Conservation (phyloP, 805 yeast species). For the Ogataea populi-albae region DNA sequence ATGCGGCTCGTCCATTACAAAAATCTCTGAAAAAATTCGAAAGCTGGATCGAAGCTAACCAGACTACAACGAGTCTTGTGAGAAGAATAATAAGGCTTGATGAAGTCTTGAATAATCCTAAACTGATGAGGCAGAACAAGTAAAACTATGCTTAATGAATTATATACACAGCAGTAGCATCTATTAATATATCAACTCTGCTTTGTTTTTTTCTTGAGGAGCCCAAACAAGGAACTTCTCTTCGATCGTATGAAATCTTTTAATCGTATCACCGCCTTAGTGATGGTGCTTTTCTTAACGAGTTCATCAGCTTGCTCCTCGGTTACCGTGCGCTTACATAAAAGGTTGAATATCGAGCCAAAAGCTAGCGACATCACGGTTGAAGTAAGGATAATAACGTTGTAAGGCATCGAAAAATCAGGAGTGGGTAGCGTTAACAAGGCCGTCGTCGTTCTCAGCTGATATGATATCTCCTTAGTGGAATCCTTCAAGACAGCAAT, state of each 20-base stretch:
- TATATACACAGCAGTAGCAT: no score
- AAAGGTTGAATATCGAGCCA: constrained; percentile 78
- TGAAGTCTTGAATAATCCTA: constrained; percentile 10
- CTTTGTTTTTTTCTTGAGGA: constrained; percentile 1
- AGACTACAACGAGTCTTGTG: constrained; percentile 9
- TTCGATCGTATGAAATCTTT: constrained; percentile 3
- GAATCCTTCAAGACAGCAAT: constrained; percentile 47
- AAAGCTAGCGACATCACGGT: constrained; percentile 91
- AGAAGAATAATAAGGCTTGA: constrained; percentile 9
- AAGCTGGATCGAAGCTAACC: constrained; percentile 15
- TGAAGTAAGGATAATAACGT: constrained; percentile 89
- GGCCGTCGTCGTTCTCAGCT: constrained; percentile 80
- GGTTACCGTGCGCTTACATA: constrained; percentile 71
- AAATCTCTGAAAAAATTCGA: constrained; percentile 10
- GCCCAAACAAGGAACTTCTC: constrained; percentile 1
- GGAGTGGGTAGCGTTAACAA: constrained; percentile 90
- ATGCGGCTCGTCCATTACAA: constrained; percentile 2
- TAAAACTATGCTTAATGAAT: no score
- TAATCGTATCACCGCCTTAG: constrained; percentile 6
- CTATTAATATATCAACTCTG: constrained; percentile 1
- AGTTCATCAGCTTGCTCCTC: constrained; percentile 60
- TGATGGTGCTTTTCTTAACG: constrained; percentile 17
- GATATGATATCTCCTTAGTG: constrained; percentile 34
- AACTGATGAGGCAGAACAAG: no score
- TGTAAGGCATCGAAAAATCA: constrained; percentile 98